These are phyloP conservation scores for Mycena belliarum DNA, from an alignment of 768 basidiomycete genomes.

Conservation along the genomic window DNA sequence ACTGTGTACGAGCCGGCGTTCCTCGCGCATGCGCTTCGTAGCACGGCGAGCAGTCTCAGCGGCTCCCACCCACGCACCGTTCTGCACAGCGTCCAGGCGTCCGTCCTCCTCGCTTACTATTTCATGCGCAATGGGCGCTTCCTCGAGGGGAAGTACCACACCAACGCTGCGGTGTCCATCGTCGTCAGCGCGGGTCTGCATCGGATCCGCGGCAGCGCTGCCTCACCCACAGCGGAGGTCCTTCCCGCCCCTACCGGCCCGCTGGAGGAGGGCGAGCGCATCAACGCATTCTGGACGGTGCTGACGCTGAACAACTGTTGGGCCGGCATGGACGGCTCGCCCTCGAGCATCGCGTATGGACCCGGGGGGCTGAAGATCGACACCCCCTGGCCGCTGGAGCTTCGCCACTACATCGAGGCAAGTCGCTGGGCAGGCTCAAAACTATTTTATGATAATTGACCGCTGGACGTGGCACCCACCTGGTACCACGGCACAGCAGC, in stretches of 20 bases:
- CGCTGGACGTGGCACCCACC: neutral
- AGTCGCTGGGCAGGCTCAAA: neutral
- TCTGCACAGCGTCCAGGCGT: constrained; percentile 37
- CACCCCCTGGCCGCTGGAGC: constrained; percentile 18
- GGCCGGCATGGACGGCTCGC: constrained; percentile 34
- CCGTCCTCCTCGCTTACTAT: constrained; percentile 45
- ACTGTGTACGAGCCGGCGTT: constrained; percentile 31
- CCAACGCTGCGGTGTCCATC: constrained; percentile 38
- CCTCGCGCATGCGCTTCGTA: constrained; percentile 36
- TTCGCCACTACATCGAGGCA: constrained; percentile 5
- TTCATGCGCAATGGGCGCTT: constrained; percentile 43
- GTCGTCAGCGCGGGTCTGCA: constrained; percentile 22
- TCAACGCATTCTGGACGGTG: constrained; percentile 15
- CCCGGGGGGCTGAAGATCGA: constrained; percentile 19
- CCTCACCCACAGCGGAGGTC: neutral
- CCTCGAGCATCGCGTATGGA: constrained; percentile 35
- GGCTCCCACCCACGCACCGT: constrained; percentile 33
- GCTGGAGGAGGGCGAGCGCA: constrained; percentile 10
- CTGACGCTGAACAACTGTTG: constrained; percentile 38
- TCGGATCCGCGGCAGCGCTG: neutral
- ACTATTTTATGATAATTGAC: neutral
- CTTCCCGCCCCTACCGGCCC: neutral
- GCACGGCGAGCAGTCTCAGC: constrained; percentile 30
- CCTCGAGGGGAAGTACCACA: constrained; percentile 45
- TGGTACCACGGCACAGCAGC: neutral